Conservation (phyloP, 2,329 filamentous ascomycete species). For the Apiospora malaysiana region DNA sequence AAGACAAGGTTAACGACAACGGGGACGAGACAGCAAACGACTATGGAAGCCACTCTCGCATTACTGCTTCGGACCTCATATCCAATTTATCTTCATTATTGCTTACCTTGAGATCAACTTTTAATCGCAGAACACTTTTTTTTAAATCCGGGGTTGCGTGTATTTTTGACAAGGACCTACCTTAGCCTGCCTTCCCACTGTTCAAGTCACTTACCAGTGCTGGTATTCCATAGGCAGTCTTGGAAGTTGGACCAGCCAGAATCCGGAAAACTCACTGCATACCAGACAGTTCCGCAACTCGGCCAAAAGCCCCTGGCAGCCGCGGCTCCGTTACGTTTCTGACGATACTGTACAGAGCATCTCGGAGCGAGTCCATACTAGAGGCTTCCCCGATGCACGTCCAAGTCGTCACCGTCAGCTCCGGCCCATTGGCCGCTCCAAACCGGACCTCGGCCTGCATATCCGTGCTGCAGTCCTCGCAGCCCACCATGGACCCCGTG, state of each 20-base stretch:
- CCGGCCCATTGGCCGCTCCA: neutral
- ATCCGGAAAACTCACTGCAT: neutral
- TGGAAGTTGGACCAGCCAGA: no score
- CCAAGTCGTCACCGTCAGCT: neutral
- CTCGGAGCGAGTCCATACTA: no score
- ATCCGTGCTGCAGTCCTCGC: neutral
- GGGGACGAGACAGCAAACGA: no score
- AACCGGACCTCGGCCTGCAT: neutral
- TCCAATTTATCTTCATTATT: no score
- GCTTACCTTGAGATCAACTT: no score
- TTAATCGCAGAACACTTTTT: no score
- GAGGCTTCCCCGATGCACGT: neutral
- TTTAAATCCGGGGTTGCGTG: no score
- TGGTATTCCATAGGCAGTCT: no score
- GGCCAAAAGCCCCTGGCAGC: neutral
- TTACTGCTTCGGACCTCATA: no score
- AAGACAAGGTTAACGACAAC: no score
- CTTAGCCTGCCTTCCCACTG: neutral
- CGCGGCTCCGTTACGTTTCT: neutral
- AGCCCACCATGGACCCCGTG: neutral
- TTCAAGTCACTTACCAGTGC: neutral
- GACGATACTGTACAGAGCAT: neutral
- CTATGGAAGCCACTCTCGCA: no score
- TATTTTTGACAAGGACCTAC: no score
- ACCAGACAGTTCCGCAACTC: neutral